Evolutionary conservation across 345 rosid species (phyloP).

Genomic region (Dimocarpus longan): DNA sequence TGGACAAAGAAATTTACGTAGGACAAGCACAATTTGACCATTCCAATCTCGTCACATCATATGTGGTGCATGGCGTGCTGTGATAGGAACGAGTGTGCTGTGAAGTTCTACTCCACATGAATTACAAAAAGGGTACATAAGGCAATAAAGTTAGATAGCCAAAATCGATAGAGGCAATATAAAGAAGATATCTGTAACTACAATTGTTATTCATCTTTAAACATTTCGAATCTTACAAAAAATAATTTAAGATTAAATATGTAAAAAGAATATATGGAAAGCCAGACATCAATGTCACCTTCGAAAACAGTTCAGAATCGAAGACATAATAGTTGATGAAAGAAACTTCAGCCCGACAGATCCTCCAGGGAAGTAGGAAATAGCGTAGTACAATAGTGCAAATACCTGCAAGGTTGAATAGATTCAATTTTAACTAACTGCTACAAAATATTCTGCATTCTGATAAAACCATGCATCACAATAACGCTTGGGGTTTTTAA

Average conservation of each 20-base stretch:
- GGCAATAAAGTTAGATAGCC: not conserved
- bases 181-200: not conserved
- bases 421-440: slow-evolving; percentile 5
- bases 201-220: not conserved
- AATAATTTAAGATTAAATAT: not conserved
- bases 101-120: too few species aligned
- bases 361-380: slow-evolving; percentile 61
- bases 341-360: slow-evolving; percentile 46
- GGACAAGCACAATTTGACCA: not conserved
- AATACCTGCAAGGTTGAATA: slow-evolving; percentile 36
- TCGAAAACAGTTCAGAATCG: slow-evolving; percentile 42
- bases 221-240: slow-evolving; percentile 15
- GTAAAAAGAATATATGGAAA: not conserved
- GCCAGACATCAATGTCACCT: slow-evolving; percentile 34
- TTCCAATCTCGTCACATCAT: not conserved
- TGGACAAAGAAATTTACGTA: too few species aligned
- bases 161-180: not conserved
- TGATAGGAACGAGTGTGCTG: too few species aligned
- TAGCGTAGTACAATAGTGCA: slow-evolving; percentile 43
- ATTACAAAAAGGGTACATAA: not conserved
- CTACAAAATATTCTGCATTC: not conserved
- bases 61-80: not conserved
- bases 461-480: not conserved
- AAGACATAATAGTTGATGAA: slow-evolving; percentile 39
- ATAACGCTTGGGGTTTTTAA: not conserved